These are phyloP conservation scores for Vigna hirtella DNA, from an alignment of 306 rosid genomes.

Conservation along the genomic window DNA sequence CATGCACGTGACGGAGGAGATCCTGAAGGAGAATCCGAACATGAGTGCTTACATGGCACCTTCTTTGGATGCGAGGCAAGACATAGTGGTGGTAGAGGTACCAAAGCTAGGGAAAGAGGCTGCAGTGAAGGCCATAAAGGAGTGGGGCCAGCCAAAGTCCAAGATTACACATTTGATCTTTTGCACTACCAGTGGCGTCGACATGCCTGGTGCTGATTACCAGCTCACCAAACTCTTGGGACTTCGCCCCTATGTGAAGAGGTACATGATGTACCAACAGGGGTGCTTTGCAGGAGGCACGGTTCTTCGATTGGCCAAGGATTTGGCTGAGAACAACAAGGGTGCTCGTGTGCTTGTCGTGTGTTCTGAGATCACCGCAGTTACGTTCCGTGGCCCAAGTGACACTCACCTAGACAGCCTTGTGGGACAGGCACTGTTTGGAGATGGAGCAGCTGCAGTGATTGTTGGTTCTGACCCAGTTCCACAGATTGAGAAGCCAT, in stretches of 20 bases:
- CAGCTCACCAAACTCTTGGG: constrained; percentile 81
- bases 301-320: constrained; percentile 51
- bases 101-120: constrained; percentile 81
- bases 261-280: constrained; percentile 79
- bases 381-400: constrained; percentile 44
- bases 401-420: constrained; percentile 46
- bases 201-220: constrained; percentile 79
- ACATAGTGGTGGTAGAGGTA: constrained; percentile 72
- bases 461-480: constrained; percentile 69
- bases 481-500: constrained; percentile 60
- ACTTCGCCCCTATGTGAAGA: constrained; percentile 66
- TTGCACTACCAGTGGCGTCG: constrained; percentile 82
- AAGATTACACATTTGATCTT: constrained; percentile 74
- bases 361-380: constrained; percentile 45
- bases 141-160: constrained; percentile 64
- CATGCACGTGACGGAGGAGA: constrained; percentile 36
- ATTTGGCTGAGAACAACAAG: constrained; percentile 48
- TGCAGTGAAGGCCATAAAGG: constrained; percentile 61
- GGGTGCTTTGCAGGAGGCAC: constrained; percentile 51
- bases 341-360: constrained; percentile 46
- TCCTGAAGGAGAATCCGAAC: constrained; percentile 47
- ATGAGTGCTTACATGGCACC: constrained; percentile 71
- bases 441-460: constrained; percentile 52
- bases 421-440: constrained; percentile 48
- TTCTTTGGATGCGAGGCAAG: constrained; percentile 76